phyloP scores from a whole-genome alignment of 139 green algal genomes.

The Coelastrella sp. region DNA sequence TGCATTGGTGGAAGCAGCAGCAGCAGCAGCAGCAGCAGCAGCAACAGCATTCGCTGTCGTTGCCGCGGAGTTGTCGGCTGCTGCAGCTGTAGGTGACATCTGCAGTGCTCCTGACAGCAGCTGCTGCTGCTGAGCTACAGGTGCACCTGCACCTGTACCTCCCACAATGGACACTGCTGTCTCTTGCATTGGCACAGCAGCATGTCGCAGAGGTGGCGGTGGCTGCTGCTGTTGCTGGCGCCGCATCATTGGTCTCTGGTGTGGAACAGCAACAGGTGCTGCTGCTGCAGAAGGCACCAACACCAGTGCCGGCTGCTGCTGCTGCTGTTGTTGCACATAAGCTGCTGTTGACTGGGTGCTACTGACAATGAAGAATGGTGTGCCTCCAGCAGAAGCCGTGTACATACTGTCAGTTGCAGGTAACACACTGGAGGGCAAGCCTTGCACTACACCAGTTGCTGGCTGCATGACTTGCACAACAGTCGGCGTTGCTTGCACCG shows the following conservation, averaged over 20 bases:
- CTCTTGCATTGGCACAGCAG: constrained; percentile 8
- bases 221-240: background rate
- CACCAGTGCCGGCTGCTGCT: constrained; percentile 8
- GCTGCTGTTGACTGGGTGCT: background rate
- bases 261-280: background rate
- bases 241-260: constrained; percentile 1
- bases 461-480: background rate
- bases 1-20: background rate
- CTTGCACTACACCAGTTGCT: background rate
- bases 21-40: constrained; percentile 3
- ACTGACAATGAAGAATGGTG: background rate
- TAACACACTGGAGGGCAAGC: background rate
- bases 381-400: background rate
- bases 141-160: background rate
- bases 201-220: background rate
- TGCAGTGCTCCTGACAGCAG: background rate
- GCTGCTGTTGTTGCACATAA: background rate
- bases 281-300: background rate
- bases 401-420: no score
- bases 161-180: background rate
- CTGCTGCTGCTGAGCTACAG: constrained; percentile 26
- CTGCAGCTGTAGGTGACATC: background rate
- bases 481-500: background rate
- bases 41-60: background rate
- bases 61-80: background rate